Evolutionary conservation across 2,329 filamentous ascomycete genomes (phyloP).

Genomic region (Cryphonectria parasitica): DNA sequence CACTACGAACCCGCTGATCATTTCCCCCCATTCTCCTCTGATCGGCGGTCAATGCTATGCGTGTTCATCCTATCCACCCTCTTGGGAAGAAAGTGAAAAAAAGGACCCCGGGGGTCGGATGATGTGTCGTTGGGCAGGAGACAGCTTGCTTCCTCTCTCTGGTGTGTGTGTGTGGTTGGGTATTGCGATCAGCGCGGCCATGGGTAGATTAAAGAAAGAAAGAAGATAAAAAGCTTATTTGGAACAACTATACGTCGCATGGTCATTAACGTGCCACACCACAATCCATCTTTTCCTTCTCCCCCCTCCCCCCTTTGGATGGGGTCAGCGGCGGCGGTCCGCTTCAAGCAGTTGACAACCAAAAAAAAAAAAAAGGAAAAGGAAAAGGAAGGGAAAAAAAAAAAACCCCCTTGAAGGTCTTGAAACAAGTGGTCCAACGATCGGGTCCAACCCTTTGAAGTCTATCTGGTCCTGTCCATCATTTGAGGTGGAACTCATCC

Average conservation of each 20-base stretch:
- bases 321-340: not conserved
- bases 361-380: too few relatives aligned
- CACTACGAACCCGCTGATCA: not conserved
- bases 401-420: not conserved
- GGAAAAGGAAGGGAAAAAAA: too few relatives aligned
- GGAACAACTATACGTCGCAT: not conserved
- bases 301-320: not conserved
- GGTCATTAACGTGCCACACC: not conserved
- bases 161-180: not conserved
- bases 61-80: not conserved
- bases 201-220: not conserved
- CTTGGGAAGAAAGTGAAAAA: not conserved
- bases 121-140: not conserved
- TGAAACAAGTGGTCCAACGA: slow-evolving; percentile 3
- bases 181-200: not conserved
- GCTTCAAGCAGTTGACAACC: not conserved
- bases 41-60: not conserved
- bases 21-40: not conserved
- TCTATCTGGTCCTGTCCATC: not conserved
- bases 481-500: not conserved
- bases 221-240: slow-evolving; percentile 6
- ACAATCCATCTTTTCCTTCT: not conserved
- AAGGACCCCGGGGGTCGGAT: not conserved
- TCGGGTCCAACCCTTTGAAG: slow-evolving; percentile 1
- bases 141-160: too few relatives aligned